Evolutionary conservation across 306 rosid species (phyloP).

Genomic region (Argentina anserina): DNA sequence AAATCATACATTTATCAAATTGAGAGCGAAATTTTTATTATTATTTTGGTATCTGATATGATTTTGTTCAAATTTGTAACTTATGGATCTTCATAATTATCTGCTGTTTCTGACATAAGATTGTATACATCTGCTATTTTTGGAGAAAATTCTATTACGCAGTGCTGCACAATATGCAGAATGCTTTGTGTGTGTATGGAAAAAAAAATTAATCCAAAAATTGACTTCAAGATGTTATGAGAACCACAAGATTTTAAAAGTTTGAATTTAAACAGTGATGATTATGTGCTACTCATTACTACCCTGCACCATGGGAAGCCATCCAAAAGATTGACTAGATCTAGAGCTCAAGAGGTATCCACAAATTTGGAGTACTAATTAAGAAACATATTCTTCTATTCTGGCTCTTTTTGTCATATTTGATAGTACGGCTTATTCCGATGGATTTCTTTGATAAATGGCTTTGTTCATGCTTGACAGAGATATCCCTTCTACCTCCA

Average conservation of each 20-base stretch:
- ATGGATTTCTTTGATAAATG: constrained; percentile 3
- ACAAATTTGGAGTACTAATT: no score
- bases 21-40: no score
- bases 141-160: no score
- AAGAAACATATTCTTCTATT: no score
- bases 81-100: not conserved
- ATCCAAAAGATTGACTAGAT: constrained; percentile 15
- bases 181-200: no score
- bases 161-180: no score
- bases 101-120: not conserved
- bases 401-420: not conserved
- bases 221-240: constrained; percentile 29
- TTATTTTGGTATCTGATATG: no score
- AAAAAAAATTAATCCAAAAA: no score
- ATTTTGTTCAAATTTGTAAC: not conserved
- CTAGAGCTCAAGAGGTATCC: no score
- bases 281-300: constrained; percentile 34
- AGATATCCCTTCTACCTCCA: constrained; percentile 32
- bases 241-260: no score
- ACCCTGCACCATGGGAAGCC: constrained; percentile 42
- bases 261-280: no score
- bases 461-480: constrained; percentile 9
- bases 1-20: not conserved
- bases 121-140: not conserved
- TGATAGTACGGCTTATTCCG: no score